These are phyloP conservation scores for Colletotrichum sp. DNA, from an alignment of 2,329 filamentous ascomycete species.

Conservation along the genomic window DNA sequence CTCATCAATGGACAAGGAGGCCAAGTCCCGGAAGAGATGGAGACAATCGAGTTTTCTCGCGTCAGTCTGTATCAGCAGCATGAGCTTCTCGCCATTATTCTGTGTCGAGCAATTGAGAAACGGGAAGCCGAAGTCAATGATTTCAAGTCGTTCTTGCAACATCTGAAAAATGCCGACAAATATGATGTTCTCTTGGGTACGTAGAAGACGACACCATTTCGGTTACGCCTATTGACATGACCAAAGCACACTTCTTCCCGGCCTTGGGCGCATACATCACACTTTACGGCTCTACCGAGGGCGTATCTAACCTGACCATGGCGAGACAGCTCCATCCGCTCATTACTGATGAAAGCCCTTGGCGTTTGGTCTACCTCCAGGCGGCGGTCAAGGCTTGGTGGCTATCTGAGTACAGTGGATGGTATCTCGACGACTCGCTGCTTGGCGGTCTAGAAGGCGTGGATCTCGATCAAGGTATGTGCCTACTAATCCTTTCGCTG, in stretches of 20 bases:
- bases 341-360: slow-evolving; percentile 72
- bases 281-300: slow-evolving; percentile 79
- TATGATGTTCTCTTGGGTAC: slow-evolving; percentile 71
- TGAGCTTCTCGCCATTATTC: slow-evolving; percentile 82
- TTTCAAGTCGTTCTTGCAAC: slow-evolving; percentile 73
- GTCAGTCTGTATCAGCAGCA: slow-evolving; percentile 87
- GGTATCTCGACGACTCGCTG: slow-evolving; percentile 75
- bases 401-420: slow-evolving; percentile 91
- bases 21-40: slow-evolving; percentile 65
- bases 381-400: slow-evolving; percentile 84
- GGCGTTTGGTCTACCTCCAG: slow-evolving; percentile 77
- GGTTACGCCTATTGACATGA: neutral
- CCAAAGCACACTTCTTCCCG: slow-evolving; percentile 80
- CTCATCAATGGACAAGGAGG: slow-evolving; percentile 68
- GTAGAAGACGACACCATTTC: slow-evolving; percentile 22
- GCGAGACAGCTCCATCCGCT: slow-evolving; percentile 73
- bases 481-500: neutral
- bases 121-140: slow-evolving; percentile 74
- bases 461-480: slow-evolving; percentile 62
- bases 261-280: slow-evolving; percentile 78
- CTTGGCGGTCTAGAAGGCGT: slow-evolving; percentile 46
- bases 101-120: slow-evolving; percentile 79
- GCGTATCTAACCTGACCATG: slow-evolving; percentile 68
- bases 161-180: slow-evolving; percentile 73
- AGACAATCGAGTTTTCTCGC: slow-evolving; percentile 82